phyloP scores from a whole-genome alignment of 1,284 basidiomycete genomes.

The Moniliophthora roreri region DNA sequence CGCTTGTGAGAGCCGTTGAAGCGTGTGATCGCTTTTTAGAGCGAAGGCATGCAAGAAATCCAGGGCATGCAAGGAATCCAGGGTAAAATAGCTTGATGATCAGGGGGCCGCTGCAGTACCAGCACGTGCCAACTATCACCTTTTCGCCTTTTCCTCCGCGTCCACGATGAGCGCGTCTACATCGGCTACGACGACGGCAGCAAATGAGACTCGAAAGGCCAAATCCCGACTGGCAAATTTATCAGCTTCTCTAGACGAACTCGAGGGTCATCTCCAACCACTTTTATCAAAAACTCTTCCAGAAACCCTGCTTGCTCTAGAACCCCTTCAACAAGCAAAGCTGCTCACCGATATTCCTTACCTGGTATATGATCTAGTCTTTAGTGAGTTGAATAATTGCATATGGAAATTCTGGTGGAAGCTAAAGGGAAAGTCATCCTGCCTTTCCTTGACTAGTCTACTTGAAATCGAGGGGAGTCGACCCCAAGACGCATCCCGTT shows the following conservation, averaged over 20 bases:
- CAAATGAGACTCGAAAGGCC: conserved; percentile 50
- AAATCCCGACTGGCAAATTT: conserved; percentile 53
- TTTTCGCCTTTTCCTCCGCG: conserved; percentile 1
- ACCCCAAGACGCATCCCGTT: conserved; percentile 76
- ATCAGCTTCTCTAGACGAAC: conserved; percentile 57
- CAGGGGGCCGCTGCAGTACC: too few species aligned
- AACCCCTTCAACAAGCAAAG: conserved; percentile 78
- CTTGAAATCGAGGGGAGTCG: conserved; percentile 72
- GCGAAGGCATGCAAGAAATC: too few species aligned
- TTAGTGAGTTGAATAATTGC: conserved; percentile 63
- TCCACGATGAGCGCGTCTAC: conserved; percentile 14
- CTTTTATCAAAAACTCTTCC: conserved; percentile 63
- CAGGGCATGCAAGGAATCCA: too few species aligned
- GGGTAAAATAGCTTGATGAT: too few species aligned
- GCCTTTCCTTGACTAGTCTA: conserved; percentile 51
- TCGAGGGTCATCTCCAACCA: conserved; percentile 64
- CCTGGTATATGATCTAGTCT: conserved; percentile 80
- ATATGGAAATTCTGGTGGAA: conserved; percentile 8
- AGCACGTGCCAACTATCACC: too few species aligned
- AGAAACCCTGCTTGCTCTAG: conserved; percentile 61
- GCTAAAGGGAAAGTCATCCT: not conserved
- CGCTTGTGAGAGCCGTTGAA: too few species aligned
- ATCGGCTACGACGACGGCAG: conserved; percentile 29
- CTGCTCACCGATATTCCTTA: conserved; percentile 74
- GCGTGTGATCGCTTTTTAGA: too few species aligned